Percentiles rank a stretch among this genome's conserved stretches.
These are phyloP conservation scores for Anthracocystis setariae DNA, from an alignment of 1,284 basidiomycete species.

Conservation along the genomic window DNA sequence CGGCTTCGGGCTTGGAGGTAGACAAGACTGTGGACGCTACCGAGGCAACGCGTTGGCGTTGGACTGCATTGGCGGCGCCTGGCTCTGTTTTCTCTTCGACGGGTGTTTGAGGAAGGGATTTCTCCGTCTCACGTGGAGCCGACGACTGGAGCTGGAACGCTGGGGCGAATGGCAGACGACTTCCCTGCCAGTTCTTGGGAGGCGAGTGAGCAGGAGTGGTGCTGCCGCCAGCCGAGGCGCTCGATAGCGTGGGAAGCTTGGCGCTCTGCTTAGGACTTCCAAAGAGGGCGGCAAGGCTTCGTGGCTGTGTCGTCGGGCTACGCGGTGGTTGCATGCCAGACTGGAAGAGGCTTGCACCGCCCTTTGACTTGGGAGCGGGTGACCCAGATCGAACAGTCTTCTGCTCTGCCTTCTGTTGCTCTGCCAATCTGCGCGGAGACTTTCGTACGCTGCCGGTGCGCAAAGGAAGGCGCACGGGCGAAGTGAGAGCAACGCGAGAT, in stretches of 20 bases:
- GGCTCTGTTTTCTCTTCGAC: conserved; percentile 17
- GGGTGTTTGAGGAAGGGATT: conserved; percentile 30
- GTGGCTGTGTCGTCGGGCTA: conserved; percentile 28
- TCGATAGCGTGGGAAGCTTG: conserved; percentile 37
- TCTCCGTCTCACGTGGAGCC: conserved; percentile 21
- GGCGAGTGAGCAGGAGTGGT: conserved; percentile 45
- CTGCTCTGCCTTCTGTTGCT: conserved; percentile 27
- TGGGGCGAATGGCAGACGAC: conserved; percentile 35
- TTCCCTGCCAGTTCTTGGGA: conserved; percentile 39
- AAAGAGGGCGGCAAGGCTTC: conserved; percentile 44
- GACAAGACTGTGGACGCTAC: conserved; percentile 19
- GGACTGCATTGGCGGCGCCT: neutral
- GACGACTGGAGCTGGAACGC: conserved; percentile 13
- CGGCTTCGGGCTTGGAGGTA: conserved; percentile 19
- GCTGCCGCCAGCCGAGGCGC: conserved; percentile 20
- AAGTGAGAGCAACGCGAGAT: conserved; percentile 23
- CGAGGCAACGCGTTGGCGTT: conserved; percentile 22
- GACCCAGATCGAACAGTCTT: conserved; percentile 17
- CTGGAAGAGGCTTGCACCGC: conserved; percentile 18
- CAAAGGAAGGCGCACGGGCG: conserved; percentile 32
- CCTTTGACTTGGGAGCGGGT: conserved; percentile 22
- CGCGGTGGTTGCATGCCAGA: conserved; percentile 21
- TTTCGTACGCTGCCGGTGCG: conserved; percentile 45
- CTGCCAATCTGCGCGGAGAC: conserved; percentile 40
- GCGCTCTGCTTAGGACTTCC: conserved; percentile 40